These are phyloP conservation scores for Acanthamoeba royreba DNA, from an alignment of 208 protist genomes.

Conservation along the genomic window DNA sequence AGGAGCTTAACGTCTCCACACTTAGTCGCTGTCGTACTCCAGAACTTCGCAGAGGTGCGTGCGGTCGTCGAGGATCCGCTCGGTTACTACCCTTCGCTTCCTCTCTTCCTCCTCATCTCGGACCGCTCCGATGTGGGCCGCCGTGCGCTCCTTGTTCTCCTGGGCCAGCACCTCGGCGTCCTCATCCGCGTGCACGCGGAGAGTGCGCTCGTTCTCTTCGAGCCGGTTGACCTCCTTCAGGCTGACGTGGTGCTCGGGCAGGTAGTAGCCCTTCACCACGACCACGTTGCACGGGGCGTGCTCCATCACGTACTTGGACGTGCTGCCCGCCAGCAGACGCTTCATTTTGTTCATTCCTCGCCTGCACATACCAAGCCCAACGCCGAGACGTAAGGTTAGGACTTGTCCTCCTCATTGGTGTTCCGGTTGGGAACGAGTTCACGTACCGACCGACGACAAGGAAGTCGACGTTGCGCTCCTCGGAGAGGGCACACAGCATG, in stretches of 20 bases:
- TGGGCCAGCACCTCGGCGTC: neutral
- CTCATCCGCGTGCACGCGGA: neutral
- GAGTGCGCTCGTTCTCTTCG: slow-evolving; percentile 6
- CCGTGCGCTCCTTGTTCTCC: neutral
- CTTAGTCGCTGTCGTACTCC: neutral
- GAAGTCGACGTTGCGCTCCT: slow-evolving; percentile 18
- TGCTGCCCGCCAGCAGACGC: neutral
- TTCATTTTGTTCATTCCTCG: slow-evolving; percentile 14
- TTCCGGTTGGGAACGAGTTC: neutral
- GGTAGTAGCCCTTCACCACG: slow-evolving; percentile 47
- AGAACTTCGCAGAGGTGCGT: neutral
- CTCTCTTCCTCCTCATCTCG: neutral
- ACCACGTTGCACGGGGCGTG: slow-evolving; percentile 38
- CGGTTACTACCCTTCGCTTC: neutral
- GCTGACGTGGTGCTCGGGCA: neutral
- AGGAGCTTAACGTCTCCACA: neutral
- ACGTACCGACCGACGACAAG: slow-evolving; percentile 12
- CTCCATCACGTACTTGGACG: slow-evolving; percentile 40
- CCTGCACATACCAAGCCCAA: neutral
- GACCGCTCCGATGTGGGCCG: neutral
- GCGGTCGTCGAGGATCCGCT: slow-evolving; percentile 9
- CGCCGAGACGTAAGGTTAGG: neutral
- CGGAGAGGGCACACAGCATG: neutral
- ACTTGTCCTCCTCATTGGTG: neutral
- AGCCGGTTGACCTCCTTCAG: neutral